Evolutionary conservation across 2,329 filamentous ascomycete species (phyloP), one percentile per base, ranked within the genome.

Genomic region (Bipolaris victoriae): DNA sequence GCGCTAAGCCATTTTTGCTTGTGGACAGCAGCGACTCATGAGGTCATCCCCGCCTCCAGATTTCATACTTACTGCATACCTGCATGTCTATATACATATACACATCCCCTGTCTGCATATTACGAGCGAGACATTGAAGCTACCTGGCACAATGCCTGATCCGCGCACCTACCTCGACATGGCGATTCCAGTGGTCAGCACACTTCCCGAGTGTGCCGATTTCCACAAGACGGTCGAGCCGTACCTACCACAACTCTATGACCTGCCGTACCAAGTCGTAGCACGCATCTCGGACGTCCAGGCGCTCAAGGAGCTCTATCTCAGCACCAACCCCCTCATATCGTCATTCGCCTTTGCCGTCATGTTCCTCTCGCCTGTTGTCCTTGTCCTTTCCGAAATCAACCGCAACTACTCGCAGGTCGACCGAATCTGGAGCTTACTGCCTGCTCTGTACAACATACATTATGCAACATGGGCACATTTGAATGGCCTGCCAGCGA

Each of bases 401-500:
- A 98, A 96, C 78, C 86, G 85, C 70, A 99, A 99, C 77, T 97
- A 93, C 76, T 97, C 93, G n/a, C 95, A 99, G 78, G 89, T 99
- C 40, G 95, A 99, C 76, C 87, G 95, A 47, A 80, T 89, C 67
- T 99, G 95, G 95, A 95, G 91, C 72, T 82, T 99, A 59, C 79
- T 99, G 49, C 95, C 95, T 1, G 89, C 91, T 7, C 71, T 97
- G 49, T 98, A 96, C 78, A 90, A 95, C 73, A 84, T 87, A 5
- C 93, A 99, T 77, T 95, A 91, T 73, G 85, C 87, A 36, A 68
- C 87, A n/a, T 99, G 93, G 88, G 90, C 92, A 39, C 89, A 90
- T 66, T 70, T 94, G 61, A 85, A 88, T 41, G 90, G 88, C 1
- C 71, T 97, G 0, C 84, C 88, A 5, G 89, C 89, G 13, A 80